Conservation (phyloP, 2,329 filamentous ascomycete species). For the Phaeosphaeria sp. region DNA sequence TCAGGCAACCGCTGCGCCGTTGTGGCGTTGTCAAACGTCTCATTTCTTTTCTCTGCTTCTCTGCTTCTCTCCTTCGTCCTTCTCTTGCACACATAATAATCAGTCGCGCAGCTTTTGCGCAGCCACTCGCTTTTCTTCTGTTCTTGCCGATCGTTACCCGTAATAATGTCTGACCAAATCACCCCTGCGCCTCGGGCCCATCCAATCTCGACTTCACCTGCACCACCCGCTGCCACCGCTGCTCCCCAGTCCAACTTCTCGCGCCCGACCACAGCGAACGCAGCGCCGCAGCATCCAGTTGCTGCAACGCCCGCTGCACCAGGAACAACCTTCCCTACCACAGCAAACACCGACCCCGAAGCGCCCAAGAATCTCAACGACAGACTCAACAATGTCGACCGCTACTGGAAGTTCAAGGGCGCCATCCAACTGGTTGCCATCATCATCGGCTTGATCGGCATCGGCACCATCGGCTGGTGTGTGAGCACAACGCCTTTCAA, state of each 20-base stretch:
- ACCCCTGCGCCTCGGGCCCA: conserved; percentile 6
- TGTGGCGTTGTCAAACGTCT: neutral
- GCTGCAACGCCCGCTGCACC: conserved; percentile 2
- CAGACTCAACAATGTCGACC: conserved; percentile 35
- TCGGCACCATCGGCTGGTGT: conserved; percentile 39
- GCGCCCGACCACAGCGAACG: conserved; percentile 6
- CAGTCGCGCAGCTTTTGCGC: conserved; percentile 1
- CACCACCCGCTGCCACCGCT: conserved; percentile 1
- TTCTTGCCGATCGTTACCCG: conserved; percentile 1
- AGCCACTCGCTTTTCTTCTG: conserved; percentile 4
- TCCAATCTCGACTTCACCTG: neutral
- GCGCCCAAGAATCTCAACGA: conserved; percentile 25
- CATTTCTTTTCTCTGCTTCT: neutral
- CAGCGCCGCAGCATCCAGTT: neutral
- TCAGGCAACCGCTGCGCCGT: neutral
- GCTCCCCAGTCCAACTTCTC: conserved; percentile 4
- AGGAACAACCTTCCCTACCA: conserved; percentile 2
- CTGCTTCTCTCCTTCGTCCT: neutral
- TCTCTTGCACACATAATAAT: neutral
- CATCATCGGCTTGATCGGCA: conserved; percentile 37
- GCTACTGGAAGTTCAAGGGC: conserved; percentile 43
- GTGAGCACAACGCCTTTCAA: conserved; percentile 7
- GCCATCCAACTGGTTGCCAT: conserved; percentile 27
- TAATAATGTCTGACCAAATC: conserved; percentile 18
- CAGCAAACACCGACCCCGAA: conserved; percentile 5